These are phyloP conservation scores for Pelargonium cotyledonis DNA, from an alignment of 441 rosid species.

Conservation along the genomic window DNA sequence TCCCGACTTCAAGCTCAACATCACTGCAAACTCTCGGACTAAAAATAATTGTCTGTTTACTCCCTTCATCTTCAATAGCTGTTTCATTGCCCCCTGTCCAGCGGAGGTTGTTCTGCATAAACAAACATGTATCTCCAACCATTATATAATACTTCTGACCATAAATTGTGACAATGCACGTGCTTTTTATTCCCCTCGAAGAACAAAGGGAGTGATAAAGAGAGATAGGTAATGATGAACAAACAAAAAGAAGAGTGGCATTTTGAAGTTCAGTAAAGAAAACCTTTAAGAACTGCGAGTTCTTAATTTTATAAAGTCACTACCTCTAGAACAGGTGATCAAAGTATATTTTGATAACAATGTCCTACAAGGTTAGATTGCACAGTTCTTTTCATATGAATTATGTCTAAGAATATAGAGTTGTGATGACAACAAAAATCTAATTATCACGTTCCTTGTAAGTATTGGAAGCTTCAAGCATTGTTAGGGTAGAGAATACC, in stretches of 20 bases:
- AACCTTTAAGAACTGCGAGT: background rate
- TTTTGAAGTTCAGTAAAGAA: background rate
- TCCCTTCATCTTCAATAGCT: slow-evolving; percentile 24
- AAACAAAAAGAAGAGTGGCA: background rate
- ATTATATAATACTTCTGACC: background rate
- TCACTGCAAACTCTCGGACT: slow-evolving; percentile 59
- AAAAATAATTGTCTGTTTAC: slow-evolving; percentile 52
- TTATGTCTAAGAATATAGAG: too few relatives aligned
- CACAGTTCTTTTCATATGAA: background rate
- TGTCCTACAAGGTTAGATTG: background rate
- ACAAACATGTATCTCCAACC: slow-evolving; percentile 14
- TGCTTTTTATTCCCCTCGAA: background rate
- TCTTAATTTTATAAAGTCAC: background rate
- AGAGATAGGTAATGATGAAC: background rate
- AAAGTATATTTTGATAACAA: background rate
- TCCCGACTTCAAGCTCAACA: slow-evolving; percentile 79
- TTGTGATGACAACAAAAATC: too few relatives aligned
- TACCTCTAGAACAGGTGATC: too few relatives aligned
- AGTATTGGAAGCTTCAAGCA: background rate
- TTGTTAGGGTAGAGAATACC: background rate
- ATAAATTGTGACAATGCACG: background rate
- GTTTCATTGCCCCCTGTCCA: slow-evolving; percentile 27
- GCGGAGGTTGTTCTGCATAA: slow-evolving; percentile 35
- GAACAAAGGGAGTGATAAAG: background rate
- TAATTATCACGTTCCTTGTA: too few relatives aligned